Base-by-base conservation (phyloP, 768 basidiomycete species). In the Termitomyces sp. region DNA sequence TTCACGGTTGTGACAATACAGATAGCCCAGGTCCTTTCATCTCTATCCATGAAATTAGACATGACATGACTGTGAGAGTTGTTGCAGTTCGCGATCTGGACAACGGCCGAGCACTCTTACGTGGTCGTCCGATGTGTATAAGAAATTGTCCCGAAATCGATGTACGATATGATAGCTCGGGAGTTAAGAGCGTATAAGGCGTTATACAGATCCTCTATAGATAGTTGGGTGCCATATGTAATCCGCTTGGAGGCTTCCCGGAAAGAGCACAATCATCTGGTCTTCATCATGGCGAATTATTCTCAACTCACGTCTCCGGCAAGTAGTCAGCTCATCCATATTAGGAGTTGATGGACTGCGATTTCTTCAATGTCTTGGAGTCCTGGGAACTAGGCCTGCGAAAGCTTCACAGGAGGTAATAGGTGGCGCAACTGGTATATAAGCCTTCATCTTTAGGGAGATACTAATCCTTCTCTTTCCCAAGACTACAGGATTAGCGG, bases 361-460 rank as follows among this genome's bases (percentile, higher is more conserved):
- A 79, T 38, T 62, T 79, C 20, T 52, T 61, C 30, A 61, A 66
- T n/a, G 67, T 74, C 22, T 45, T 79, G 33, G 33, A 8, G 5
- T 35, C 33, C n/a, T 57, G 60, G 58, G 52, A 69, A 8, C 60
- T 68, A 5, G 64, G 61, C n/a, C 54, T 63, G 18, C 67, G 66
- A 38, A 61, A 49, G 40, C n/a, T 54, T 30, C 65, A 74, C 57
- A 71, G 71, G 20, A 69, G 66, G 45, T 66, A 62, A 36, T 79
- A 77, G 78, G 68, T 67, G 44, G 74, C 71, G 54, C 78, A 79
- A 59, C 68, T 75, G 3, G 77, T 78, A 43, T 20, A 66, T 52
- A 33, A 32, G n/a, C 22, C 10, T 46, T 18, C n/a, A n/a, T n/a
- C n/a, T n/a, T n/a, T n/a, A 22, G 4, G 16, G 55, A 16, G 11